These are phyloP conservation scores for Tripterygium wilfordii DNA, from an alignment of 177 flowering plant species.

Conservation along the genomic window DNA sequence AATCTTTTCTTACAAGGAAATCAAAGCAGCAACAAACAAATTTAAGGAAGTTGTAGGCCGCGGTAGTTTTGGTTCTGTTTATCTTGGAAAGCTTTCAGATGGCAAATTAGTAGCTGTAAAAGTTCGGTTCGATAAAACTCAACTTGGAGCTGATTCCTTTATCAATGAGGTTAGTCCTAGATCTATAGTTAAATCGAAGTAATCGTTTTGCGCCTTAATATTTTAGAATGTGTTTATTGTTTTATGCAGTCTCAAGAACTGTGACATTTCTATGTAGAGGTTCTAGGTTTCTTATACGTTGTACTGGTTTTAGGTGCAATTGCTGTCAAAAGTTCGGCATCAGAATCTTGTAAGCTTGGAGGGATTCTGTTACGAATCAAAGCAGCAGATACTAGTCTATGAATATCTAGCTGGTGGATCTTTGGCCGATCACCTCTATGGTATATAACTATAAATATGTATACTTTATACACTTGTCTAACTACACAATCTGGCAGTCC, in stretches of 20 bases:
- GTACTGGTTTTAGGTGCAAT: constrained; percentile 41
- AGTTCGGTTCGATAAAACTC: constrained; percentile 67
- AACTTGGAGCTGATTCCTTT: constrained; percentile 80
- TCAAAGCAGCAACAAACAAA: constrained; percentile 70
- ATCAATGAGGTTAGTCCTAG: constrained; percentile 64
- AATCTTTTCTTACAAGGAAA: constrained; percentile 67
- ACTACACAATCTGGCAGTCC: not conserved
- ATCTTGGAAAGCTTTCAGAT: constrained; percentile 67
- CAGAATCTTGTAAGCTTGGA: constrained; percentile 79
- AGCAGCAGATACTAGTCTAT: constrained; percentile 80
- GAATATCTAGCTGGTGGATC: constrained; percentile 88
- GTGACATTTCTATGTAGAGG: no score
- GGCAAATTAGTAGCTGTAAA: constrained; percentile 82
- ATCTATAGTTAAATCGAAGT: no score
- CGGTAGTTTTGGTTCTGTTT: constrained; percentile 89
- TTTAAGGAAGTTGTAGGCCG: constrained; percentile 75
- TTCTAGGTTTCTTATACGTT: not conserved
- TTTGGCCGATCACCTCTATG: constrained; percentile 74
- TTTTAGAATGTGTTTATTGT: no score
- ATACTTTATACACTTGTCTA: not conserved
- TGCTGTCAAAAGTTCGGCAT: constrained; percentile 71
- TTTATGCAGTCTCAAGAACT: no score
- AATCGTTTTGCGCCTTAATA: no score
- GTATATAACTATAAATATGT: constrained; percentile 21
- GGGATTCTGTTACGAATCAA: constrained; percentile 73